Evolutionary conservation across 2,329 filamentous ascomycete species (phyloP), one percentile per base, ranked within the genome.

Genomic region (Massarina eburnea): DNA sequence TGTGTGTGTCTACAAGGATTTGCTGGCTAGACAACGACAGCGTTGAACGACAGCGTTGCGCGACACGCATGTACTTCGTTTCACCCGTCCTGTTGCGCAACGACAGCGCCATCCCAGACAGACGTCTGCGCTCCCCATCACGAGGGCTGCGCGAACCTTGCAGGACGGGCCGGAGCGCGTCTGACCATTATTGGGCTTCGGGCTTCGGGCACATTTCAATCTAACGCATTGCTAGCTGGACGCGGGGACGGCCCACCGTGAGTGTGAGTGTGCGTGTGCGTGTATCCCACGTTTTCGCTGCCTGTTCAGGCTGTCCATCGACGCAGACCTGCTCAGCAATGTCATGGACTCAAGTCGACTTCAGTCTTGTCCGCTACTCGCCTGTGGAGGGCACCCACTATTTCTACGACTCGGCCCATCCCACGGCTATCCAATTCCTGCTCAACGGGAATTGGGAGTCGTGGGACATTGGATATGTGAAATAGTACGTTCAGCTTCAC

Each of bases 401-500:
- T 43, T 67, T 67, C 39, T 59, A 58, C 53, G 64, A 67, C 41
- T 55, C 57, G 22, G 37, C 43, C 1, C 52, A 57, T 38, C 61
- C 64, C 17, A 48, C 58, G n/a, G 45, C 58, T 4, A 59, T 67
- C 35, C 62, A 66, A 46, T 67, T 67, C 19, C 44, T 64, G 19
- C 41, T 64, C 32, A 59, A 61, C 26, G 61, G 60, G 8, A 39
- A 45, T 8, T 67, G 64, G 64, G 61, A 66, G 50, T 48, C 62
- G 14, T 64, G 60, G 61, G 60, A 67, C 36, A 57, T 67, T 7
- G 54, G 60, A 43, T 66, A 54, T 46, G 62, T 67, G 10, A 55
- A 51, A 35, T 50, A 59, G 61, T 64, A 51, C 29, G 58, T 58
- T 35, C 29, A 29, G 15, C 43, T n/a, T 26, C 5, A 4, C 27